These are phyloP conservation scores for Rhizopogon rudus DNA, from an alignment of 768 basidiomycete species.

Conservation along the genomic window DNA sequence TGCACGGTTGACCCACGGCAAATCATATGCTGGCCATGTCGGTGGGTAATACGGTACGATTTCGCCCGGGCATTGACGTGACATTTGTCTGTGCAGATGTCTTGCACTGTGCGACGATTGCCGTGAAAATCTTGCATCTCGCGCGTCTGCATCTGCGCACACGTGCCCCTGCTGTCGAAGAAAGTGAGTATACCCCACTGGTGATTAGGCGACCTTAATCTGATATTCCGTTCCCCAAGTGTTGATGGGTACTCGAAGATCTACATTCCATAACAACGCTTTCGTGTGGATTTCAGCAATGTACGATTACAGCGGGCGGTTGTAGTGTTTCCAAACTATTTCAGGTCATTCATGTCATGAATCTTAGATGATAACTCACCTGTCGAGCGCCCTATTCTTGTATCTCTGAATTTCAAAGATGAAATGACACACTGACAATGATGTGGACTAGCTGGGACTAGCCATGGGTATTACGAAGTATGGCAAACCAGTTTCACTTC, in stretches of 20 bases:
- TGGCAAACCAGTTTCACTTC: too few species aligned
- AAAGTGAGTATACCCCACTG: slow-evolving; percentile 27
- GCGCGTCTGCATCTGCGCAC: slow-evolving; percentile 43
- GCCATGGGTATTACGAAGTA: too few species aligned
- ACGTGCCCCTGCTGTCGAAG: slow-evolving; percentile 48
- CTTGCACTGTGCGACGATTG: slow-evolving; percentile 51
- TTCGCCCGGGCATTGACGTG: background rate
- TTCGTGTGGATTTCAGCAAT: background rate
- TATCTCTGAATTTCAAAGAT: too few species aligned
- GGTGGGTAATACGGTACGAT: slow-evolving; percentile 36
- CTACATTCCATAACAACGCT: slow-evolving; percentile 20
- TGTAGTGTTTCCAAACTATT: background rate
- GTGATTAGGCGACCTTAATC: background rate
- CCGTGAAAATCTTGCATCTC: slow-evolving; percentile 46
- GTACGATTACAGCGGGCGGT: background rate
- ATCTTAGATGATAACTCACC: background rate
- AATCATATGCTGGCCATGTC: slow-evolving; percentile 84
- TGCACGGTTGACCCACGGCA: slow-evolving; percentile 65
- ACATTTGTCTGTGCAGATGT: slow-evolving; percentile 28
- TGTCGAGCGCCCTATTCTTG: background rate
- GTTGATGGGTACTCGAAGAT: slow-evolving; percentile 32
- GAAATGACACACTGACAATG: background rate
- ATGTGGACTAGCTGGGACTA: background rate
- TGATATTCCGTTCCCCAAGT: slow-evolving; percentile 5
- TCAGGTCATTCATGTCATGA: background rate